Evolutionary conservation across 305 asterid genomes (phyloP), one percentile per base, ranked within the genome.

Genomic region (Fraxinus platypoda): DNA sequence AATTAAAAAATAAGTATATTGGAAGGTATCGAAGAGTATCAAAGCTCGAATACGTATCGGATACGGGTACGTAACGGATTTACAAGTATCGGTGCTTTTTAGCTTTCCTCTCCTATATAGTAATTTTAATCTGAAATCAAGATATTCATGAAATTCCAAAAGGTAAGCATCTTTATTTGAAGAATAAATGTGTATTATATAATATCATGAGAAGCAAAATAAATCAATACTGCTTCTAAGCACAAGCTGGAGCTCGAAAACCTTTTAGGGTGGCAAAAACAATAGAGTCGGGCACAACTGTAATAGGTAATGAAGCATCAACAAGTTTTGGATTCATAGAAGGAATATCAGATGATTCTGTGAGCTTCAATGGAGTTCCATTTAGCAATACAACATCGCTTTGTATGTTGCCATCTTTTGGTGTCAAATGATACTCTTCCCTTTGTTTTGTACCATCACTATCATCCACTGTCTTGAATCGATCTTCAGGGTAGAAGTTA

Each of bases 371-470:
- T 1, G 94, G 94, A 43, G 78, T 77, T 2, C 94, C 94, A 76
- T 92, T 94, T 46, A 94, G 85, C 86, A 92, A 80, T 86, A 94
- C 52, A 0, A 90, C 90, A 73, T 91, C 93, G 80, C 95, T 94
- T 15, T 88, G 90, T 12, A 94, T 88, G 77, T 92, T 84, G 4
- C 95, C 98, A 70, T 81, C 88, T 84, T 90, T 43, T 4, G 98
- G 98, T 1, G 94, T 91, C 73, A 94, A 79, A 84, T 94, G 97
- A 77, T 92, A 94, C 82, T 91, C 97, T 83, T 94, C 94, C 81
- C 98, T 91, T 30, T 46, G 81, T 30, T 74, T 75, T 17, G 41
- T 38, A 72, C 31, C 75, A 19, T 26, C 17, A 41, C 57, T 12
- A 17, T 17, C 13, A 15, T 41, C 49, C 70, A 26, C 49, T 31